Conservation (phyloP, 2,329 filamentous ascomycete species). For the Ceratocystis diversiconidia region DNA sequence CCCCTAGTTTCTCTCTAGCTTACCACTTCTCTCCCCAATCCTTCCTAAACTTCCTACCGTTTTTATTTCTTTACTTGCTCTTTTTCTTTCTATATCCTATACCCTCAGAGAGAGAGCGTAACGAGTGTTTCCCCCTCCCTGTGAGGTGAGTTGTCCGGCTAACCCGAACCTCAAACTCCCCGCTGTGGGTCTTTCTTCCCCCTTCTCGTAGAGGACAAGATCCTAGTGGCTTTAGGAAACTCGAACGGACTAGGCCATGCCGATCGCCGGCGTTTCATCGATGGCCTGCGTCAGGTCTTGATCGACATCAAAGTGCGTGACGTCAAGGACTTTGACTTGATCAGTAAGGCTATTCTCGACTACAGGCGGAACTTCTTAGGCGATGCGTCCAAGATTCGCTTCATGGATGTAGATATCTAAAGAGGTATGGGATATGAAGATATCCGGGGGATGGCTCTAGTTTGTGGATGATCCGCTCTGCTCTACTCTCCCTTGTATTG, state of each 20-base stretch:
- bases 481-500: no score
- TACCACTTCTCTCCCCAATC: not conserved
- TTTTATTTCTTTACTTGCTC: not conserved
- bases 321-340: slow-evolving; percentile 50
- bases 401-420: slow-evolving; percentile 15
- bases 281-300: slow-evolving; percentile 47
- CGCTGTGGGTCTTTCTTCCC: not conserved
- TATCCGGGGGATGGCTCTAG: no score
- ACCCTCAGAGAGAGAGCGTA: slow-evolving; percentile 4
- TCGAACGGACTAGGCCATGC: slow-evolving; percentile 49
- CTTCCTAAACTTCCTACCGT: not conserved
- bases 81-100: not conserved
- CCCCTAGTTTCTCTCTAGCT: slow-evolving; percentile 10
- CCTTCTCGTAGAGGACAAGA: slow-evolving; percentile 47
- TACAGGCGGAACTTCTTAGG: slow-evolving; percentile 51
- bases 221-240: slow-evolving; percentile 57
- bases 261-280: slow-evolving; percentile 46
- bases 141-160: slow-evolving; percentile 7
- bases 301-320: slow-evolving; percentile 44
- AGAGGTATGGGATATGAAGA: no score
- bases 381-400: slow-evolving; percentile 45
- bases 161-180: not conserved
- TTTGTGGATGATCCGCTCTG: not conserved
- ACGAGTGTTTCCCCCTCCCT: slow-evolving; percentile 4
- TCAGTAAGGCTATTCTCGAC: slow-evolving; percentile 52